These are phyloP conservation scores for Phytophthora sp. DNA, from an alignment of 352 stramenopile genomes.

Conservation along the genomic window DNA sequence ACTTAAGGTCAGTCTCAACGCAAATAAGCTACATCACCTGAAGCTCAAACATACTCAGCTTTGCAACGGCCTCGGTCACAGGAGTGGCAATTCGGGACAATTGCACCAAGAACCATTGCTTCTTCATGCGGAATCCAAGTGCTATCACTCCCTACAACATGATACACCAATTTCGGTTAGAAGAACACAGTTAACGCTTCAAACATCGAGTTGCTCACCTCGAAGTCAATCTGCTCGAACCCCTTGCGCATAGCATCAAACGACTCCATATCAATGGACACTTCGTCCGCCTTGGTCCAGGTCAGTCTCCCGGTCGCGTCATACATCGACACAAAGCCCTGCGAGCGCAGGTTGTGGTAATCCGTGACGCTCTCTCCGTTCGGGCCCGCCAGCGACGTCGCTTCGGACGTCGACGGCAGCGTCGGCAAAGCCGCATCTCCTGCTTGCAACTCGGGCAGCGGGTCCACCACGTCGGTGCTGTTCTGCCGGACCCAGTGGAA, in stretches of 20 bases:
- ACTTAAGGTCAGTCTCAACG: background rate
- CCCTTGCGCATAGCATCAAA: constrained; percentile 41
- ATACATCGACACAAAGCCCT: constrained; percentile 78
- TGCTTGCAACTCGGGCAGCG: constrained; percentile 14
- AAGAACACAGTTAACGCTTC: background rate
- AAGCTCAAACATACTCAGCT: constrained; percentile 56
- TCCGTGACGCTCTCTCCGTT: constrained; percentile 63
- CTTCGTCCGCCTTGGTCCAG: constrained; percentile 67
- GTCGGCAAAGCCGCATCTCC: constrained; percentile 14
- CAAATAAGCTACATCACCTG: background rate
- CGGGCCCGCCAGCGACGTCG: constrained; percentile 30
- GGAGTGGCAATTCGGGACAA: constrained; percentile 69
- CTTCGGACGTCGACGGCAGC: constrained; percentile 24
- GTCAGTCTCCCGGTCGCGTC: constrained; percentile 53
- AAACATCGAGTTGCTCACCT: constrained; percentile 32
- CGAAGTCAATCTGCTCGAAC: constrained; percentile 62
- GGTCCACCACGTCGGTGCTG: constrained; percentile 48
- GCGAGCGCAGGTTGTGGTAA: constrained; percentile 63
- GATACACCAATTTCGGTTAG: background rate
- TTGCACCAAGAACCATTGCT: constrained; percentile 85
- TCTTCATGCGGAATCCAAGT: constrained; percentile 78
- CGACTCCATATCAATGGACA: constrained; percentile 77
- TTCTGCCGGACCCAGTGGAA: constrained; percentile 80
- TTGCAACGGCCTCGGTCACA: constrained; percentile 63
- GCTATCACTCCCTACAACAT: constrained; percentile 71